These are phyloP conservation scores for Cladosporium sp. DNA, from an alignment of 2,329 filamentous ascomycete species.

Conservation along the genomic window DNA sequence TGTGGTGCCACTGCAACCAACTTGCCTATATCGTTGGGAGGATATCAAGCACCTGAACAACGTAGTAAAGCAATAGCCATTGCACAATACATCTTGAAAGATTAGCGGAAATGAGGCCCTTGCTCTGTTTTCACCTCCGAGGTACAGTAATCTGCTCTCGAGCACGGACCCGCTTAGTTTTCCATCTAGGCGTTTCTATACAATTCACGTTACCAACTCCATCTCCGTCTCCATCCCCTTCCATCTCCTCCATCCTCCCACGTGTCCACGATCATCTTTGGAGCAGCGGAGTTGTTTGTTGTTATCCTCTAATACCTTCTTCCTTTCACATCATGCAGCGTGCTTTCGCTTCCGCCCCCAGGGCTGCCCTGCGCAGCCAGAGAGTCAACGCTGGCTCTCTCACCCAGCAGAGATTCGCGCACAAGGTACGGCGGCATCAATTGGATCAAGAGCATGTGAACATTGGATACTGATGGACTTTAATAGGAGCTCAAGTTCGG, in stretches of 20 bases:
- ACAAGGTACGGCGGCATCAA: constrained; percentile 72
- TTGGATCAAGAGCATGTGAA: constrained; percentile 6
- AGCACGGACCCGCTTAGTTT: background rate
- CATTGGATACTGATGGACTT: constrained; percentile 33
- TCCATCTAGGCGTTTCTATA: constrained; percentile 12
- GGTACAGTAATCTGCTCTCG: background rate
- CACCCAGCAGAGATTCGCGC: constrained; percentile 92
- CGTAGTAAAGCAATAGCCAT: background rate
- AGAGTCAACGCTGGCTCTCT: constrained; percentile 57
- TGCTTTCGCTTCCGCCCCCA: constrained; percentile 78
- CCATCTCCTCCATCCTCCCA: constrained; percentile 20
- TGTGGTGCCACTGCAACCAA: background rate
- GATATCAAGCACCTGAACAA: background rate
- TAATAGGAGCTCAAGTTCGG: constrained; percentile 93
- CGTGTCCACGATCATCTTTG: constrained; percentile 11
- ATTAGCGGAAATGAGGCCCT: background rate
- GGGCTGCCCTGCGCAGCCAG: constrained; percentile 77
- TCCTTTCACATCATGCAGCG: constrained; percentile 72
- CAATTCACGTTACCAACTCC: constrained; percentile 9
- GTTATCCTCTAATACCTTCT: constrained; percentile 19
- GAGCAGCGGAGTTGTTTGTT: constrained; percentile 19
- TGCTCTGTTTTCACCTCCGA: background rate
- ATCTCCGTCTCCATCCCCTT: constrained; percentile 19
- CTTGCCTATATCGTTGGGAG: background rate
- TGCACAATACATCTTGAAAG: background rate